Evolutionary conservation across 176 grass and related monocot species (phyloP).

Genomic region (Oryza glumipatula): DNA sequence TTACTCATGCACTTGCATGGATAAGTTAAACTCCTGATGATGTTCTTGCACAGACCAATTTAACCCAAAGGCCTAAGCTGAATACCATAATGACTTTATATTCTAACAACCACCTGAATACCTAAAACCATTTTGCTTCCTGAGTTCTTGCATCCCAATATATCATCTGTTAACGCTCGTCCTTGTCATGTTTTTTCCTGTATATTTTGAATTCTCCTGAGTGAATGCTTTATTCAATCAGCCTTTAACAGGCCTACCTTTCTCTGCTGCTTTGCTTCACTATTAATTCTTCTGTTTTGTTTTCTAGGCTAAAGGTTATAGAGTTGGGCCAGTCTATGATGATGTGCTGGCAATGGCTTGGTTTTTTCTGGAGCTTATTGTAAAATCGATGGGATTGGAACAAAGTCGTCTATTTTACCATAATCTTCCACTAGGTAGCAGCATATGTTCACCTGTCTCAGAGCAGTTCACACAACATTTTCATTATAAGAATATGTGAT

Average conservation of each 20-base stretch:
- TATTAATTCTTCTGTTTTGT: conserved; percentile 15
- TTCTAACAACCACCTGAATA: neutral
- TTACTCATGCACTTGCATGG: neutral
- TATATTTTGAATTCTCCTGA: conserved; percentile 27
- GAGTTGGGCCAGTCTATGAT: conserved; percentile 99
- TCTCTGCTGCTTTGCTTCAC: conserved; percentile 36
- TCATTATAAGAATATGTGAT: conserved; percentile 27
- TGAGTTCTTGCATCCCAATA: conserved; percentile 15
- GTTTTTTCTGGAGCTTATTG: conserved; percentile 99
- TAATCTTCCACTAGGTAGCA: conserved; percentile 87
- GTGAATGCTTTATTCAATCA: conserved; percentile 19
- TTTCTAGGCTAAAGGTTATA: conserved; percentile 96
- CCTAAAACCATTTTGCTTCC: neutral
- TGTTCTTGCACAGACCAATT: neutral
- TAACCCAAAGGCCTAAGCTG: no score
- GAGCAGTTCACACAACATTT: conserved; percentile 15
- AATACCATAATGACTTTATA: no score
- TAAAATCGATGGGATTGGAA: conserved; percentile 97
- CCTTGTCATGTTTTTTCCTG: conserved; percentile 12
- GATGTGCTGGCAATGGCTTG: conserved; percentile 99
- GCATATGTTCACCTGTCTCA: neutral
- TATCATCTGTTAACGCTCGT: conserved; percentile 3
- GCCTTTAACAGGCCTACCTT: conserved; percentile 30
- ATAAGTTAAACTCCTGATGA: neutral
- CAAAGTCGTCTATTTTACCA: conserved; percentile 91